A percentile compares a stretch with the other conserved stretches of the same genome.
These are phyloP conservation scores for Leccinum arenicola DNA, from an alignment of 768 basidiomycete genomes.

Conservation along the genomic window DNA sequence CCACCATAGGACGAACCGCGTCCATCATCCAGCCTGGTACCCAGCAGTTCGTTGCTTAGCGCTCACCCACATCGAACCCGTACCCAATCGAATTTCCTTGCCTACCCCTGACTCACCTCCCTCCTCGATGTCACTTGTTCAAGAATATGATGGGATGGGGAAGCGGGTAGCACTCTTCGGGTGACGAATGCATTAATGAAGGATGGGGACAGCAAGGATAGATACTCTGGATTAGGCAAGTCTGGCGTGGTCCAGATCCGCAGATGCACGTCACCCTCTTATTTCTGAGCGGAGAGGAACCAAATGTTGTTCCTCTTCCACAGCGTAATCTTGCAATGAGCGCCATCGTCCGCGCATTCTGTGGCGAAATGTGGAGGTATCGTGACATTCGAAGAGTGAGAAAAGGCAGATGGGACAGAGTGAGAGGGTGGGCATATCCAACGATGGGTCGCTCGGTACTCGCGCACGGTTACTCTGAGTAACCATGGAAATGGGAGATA, in stretches of 20 bases:
- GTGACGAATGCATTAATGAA: slow-evolving; percentile 52
- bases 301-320: slow-evolving; percentile 33
- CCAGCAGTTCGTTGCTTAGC: slow-evolving; percentile 54
- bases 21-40: slow-evolving; percentile 81
- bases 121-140: slow-evolving; percentile 63
- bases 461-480: slow-evolving; percentile 57
- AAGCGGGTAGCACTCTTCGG: slow-evolving; percentile 73
- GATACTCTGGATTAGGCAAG: slow-evolving; percentile 70
- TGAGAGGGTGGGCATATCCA: slow-evolving; percentile 64
- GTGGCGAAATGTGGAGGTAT: slow-evolving; percentile 31
- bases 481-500: slow-evolving; percentile 40
- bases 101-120: slow-evolving; percentile 54
- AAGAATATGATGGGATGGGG: slow-evolving; percentile 37
- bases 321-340: slow-evolving; percentile 29
- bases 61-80: slow-evolving; percentile 83
- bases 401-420: slow-evolving; percentile 52
- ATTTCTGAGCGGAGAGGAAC: slow-evolving; percentile 33
- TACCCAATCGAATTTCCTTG: slow-evolving; percentile 67
- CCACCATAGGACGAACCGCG: slow-evolving; percentile 76
- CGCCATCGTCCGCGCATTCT: slow-evolving; percentile 40
- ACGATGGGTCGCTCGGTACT: slow-evolving; percentile 77
- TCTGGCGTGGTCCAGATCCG: slow-evolving; percentile 83
- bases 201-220: slow-evolving; percentile 58
- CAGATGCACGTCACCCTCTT: slow-evolving; percentile 48
- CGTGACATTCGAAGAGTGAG: slow-evolving; percentile 39